phyloP scores from a whole-genome alignment of 2,329 filamentous ascomycete species.

The Rhinocladiella similis region DNA sequence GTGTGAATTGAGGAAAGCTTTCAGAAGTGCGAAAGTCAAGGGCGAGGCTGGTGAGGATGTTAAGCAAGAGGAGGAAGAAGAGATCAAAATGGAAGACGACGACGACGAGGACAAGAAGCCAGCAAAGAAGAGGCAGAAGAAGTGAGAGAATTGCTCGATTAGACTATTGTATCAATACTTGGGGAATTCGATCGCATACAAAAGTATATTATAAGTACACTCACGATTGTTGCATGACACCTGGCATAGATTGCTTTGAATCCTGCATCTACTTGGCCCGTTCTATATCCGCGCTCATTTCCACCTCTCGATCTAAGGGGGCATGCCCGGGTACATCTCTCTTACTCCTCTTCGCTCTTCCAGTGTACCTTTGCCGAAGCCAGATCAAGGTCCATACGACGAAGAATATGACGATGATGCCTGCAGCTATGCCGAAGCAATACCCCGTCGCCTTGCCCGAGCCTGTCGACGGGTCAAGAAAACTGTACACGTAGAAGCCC shows the following conservation, averaged over 20 bases:
- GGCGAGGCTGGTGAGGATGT: constrained; percentile 60
- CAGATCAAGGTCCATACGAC: constrained; percentile 56
- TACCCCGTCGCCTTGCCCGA: constrained; percentile 62
- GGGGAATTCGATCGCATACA: too few species aligned
- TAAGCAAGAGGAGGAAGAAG: constrained; percentile 49
- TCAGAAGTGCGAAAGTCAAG: constrained; percentile 64
- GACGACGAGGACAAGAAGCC: constrained; percentile 14
- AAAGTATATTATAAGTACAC: too few species aligned
- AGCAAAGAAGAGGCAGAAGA: neutral
- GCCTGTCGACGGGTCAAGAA: constrained; percentile 65
- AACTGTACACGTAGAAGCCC: constrained; percentile 74
- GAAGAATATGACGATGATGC: constrained; percentile 55
- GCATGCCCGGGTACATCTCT: constrained; percentile 5
- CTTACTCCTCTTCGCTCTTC: constrained; percentile 19
- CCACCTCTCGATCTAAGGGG: constrained; percentile 8
- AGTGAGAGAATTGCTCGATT: neutral
- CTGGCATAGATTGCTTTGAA: neutral
- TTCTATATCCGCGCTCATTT: constrained; percentile 8
- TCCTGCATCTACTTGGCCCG: neutral
- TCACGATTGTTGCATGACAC: too few species aligned
- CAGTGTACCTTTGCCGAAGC: constrained; percentile 48
- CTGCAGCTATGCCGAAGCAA: constrained; percentile 60
- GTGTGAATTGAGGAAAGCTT: constrained; percentile 61
- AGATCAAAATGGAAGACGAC: constrained; percentile 16
- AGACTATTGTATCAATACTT: too few species aligned